phyloP scores from a whole-genome alignment of 75 land plant genomes.

The Pinus albicaulis region DNA sequence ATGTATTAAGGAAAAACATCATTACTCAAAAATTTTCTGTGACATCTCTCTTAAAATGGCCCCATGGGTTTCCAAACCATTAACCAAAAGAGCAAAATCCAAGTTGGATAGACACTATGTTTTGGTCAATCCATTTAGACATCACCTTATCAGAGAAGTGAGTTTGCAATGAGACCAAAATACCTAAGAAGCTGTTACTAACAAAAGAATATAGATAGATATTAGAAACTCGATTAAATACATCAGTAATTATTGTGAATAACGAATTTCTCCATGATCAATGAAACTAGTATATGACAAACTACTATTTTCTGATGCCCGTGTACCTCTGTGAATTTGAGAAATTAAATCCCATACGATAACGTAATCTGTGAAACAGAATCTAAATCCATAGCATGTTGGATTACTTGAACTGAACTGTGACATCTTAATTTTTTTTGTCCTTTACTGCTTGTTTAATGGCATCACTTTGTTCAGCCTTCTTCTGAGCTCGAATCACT shows the following conservation, averaged over 20 bases:
- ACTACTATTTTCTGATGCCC: background rate
- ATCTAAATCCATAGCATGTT: background rate
- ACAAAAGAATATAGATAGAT: background rate
- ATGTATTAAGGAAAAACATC: no score
- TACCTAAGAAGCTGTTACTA: background rate
- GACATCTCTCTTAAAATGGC: no score
- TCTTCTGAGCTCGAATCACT: conserved; percentile 69
- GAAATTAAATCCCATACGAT: background rate
- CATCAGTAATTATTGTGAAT: background rate
- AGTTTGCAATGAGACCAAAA: background rate
- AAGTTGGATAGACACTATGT: no score
- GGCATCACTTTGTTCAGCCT: conserved; percentile 32
- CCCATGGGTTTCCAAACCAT: no score
- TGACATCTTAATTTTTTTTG: background rate
- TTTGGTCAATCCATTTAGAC: no score
- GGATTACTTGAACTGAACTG: background rate
- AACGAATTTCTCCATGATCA: background rate
- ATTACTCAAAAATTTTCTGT: no score
- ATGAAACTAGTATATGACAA: background rate
- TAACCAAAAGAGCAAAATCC: no score
- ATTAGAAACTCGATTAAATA: background rate
- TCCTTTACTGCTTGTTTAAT: background rate
- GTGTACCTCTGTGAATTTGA: background rate
- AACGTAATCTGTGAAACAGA: background rate
- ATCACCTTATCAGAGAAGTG: no score